Evolutionary conservation across 495 filamentous ascomycete genomes (phyloP), one percentile per base, ranked within the genome.

Genomic region (Diplogelasinospora grovesii): DNA sequence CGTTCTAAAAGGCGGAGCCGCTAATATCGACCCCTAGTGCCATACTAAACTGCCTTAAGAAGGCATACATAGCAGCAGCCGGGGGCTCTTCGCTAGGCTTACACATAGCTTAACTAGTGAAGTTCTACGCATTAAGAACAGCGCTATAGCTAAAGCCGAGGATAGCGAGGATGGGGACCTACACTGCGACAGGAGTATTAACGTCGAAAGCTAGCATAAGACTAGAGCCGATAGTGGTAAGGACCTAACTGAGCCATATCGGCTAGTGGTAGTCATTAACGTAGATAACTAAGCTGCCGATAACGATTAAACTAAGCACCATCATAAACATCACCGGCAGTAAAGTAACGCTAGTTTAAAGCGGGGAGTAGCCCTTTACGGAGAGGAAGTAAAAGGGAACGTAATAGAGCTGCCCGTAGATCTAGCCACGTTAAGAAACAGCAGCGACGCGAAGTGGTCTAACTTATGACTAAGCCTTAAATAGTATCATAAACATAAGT

Each of bases 331-430:
- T 61, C 5, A 56, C 57, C 1, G 57, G 57, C 23, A 61, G 53
- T 13, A 59, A 39, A 21, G 53, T 45, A 8, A 59, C 30, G 8
- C 82, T 80, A 1, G 79, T 60, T 3, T 78, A 43, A 5, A 76
- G 73, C 0, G 75, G 65, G 0, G 65, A 59, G 33, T 70, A 65
- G 35, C 64, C 71, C 39, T 77, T 74, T 20, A 82, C 70, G 8
- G 75, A 70, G 38, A 77, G 62, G 50, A 80, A 81, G 56, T 81
- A 87, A 15, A 88, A 65, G 0, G 81, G 70, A 22, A 81, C 74
- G 27, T 60, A 81, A 48, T 85, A 82, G 0, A 86, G 48, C 7
- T 38, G 40, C 29, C 43, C 50, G 33, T 63, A 69, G 20, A 66
- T 48, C 50, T 60, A 9, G 42, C 4, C 20, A 7, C 10, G 28